Base-by-base conservation (phyloP, 768 basidiomycete species). In the Leucocoprinus leucothites region DNA sequence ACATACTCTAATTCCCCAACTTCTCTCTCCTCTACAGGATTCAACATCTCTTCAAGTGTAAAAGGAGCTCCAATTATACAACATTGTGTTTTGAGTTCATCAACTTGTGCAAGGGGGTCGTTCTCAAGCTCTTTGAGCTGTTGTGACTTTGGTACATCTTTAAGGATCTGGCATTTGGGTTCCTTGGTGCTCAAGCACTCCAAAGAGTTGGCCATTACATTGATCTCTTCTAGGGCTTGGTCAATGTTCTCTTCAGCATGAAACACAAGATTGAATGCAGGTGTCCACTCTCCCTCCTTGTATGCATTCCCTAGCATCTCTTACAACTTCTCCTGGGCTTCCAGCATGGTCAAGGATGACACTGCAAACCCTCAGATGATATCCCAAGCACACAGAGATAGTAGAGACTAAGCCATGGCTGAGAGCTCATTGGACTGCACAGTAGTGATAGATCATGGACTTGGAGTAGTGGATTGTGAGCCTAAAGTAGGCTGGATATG, bases 221-320 rank as follows among this genome's bases (percentile, higher is more conserved):
- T 42, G 2, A 60, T 42, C 22, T 44, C 53, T 41, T 55, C 41
- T 28, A 42, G 22, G 46, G 63, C 61, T 5, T 19, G 14, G 2
- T 21, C 19, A 18, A 24, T 21, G 26, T 63, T 45, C 28, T 42
- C 41, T 46, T 60, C 57, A 11, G 61, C 61, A 48, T 51, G 38
- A 56, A 60, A 57, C 3, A 62, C 60, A 13, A 58, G 54, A 9
- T 48, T 48, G 19, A 57, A 36, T 24, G 51, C 53, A 36, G 49
- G 13, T 13, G n/a, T 7, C 60, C 60, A 61, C 19, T 61, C 55
- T 28, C 8, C 38, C 8, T 48, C 50, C 14, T 26, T 53, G 51
- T 55, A 58, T 18, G 22, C n/a, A 51, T 21, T 22, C 26, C 52
- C 47, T 25, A 62, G 53, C 13, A 19, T 2, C 9, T 26, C 38